Evolutionary conservation across 176 grass and related monocot genomes (phyloP).

Genomic region (Aegilops longissima): DNA sequence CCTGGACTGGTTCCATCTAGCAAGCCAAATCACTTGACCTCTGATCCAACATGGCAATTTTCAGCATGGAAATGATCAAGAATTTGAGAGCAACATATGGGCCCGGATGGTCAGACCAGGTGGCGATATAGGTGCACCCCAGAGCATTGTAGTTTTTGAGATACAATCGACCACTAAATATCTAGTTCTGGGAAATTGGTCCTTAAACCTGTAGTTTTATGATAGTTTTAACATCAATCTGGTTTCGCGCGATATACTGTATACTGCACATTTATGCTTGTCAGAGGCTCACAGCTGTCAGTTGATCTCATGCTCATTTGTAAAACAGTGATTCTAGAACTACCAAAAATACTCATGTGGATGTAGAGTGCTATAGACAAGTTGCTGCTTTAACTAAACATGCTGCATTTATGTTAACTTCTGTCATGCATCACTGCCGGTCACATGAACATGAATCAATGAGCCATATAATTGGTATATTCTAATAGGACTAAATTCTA

Average conservation of each 20-base stretch:
- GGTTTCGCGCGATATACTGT: not conserved
- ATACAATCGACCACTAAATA: not conserved
- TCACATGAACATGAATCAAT: not conserved
- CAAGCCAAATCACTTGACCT: not conserved
- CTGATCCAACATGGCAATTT: conserved; percentile 3
- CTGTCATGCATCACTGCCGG: not conserved
- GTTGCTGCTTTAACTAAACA: conserved; percentile 14
- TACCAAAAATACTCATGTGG: not conserved
- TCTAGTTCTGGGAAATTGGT: not conserved
- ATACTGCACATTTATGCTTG: not conserved
- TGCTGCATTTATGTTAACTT: not conserved
- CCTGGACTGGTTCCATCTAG: not conserved
- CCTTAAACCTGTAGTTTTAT: conserved; percentile 6
- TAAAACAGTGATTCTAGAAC: conserved; percentile 23
- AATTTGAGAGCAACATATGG: not conserved
- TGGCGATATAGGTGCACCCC: not conserved
- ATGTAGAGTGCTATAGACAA: not conserved
- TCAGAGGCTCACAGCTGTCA: not conserved
- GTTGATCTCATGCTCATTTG: conserved; percentile 7
- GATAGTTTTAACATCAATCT: not conserved
- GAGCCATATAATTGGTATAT: not conserved
- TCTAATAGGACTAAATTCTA: not conserved
- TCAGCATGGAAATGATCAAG: not conserved
- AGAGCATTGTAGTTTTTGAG: not conserved
- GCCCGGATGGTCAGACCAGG: not conserved